Percentiles rank a stretch among this genome's conserved stretches.
Conservation (phyloP, 2,329 filamentous ascomycete genomes). For the Microdochium trichocladiopsis region DNA sequence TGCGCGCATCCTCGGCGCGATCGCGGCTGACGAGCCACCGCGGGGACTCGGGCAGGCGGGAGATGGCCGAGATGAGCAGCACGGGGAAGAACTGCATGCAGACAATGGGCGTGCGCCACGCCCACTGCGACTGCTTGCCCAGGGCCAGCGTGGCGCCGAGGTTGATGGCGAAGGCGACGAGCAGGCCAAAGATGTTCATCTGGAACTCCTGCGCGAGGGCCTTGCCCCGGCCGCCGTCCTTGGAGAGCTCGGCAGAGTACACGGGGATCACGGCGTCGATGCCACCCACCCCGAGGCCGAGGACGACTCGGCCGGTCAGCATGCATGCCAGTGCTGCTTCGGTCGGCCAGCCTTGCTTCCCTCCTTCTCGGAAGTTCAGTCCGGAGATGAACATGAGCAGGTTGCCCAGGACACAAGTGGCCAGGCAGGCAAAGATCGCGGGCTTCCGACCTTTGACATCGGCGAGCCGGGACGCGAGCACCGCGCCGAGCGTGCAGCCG, state of each 20-base stretch:
- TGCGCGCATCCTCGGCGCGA: constrained; percentile 39
- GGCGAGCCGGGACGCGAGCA: constrained; percentile 47
- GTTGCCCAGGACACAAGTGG: constrained; percentile 46
- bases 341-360: constrained; percentile 21
- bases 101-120: constrained; percentile 54
- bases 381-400: constrained; percentile 54
- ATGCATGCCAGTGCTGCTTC: constrained; percentile 35
- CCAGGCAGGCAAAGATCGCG: constrained; percentile 47
- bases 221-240: constrained; percentile 48
- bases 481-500: constrained; percentile 49
- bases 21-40: constrained; percentile 49
- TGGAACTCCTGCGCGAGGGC: constrained; percentile 58
- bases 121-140: constrained; percentile 51
- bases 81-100: constrained; percentile 54
- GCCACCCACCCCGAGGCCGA: constrained; percentile 46
- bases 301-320: constrained; percentile 17
- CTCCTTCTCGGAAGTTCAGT: constrained; percentile 30
- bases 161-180: constrained; percentile 55
- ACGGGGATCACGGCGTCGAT: constrained; percentile 55
- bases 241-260: constrained; percentile 48
- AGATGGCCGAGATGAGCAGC: constrained; percentile 43
- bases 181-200: constrained; percentile 55
- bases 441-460: constrained; percentile 47
- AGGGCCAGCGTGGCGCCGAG: constrained; percentile 42
- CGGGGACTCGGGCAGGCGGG: constrained; percentile 47